Evolutionary conservation across 2,329 filamentous ascomycete species (phyloP).

Genomic region (Epicoccum sorghinum): DNA sequence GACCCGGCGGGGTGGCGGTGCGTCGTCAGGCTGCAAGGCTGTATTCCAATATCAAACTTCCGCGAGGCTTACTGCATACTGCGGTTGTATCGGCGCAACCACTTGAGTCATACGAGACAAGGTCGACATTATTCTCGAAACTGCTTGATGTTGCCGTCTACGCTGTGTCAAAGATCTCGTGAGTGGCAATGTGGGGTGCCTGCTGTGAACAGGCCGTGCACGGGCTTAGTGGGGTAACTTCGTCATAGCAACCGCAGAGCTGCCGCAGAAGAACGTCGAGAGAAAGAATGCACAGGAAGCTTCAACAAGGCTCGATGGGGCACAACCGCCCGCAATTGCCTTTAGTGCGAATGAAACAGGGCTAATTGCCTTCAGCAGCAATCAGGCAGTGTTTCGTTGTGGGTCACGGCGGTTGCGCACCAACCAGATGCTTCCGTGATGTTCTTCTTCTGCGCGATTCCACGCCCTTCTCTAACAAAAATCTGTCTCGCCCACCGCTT

Average conservation of each 20-base stretch:
- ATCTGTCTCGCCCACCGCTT: conserved; percentile 26
- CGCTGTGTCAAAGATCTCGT: not conserved
- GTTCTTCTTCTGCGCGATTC: conserved; percentile 21
- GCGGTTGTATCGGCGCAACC: not conserved
- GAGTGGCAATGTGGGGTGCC: conserved; percentile 14
- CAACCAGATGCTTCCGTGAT: conserved; percentile 26
- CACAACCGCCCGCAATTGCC: conserved; percentile 9
- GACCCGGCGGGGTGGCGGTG: not conserved
- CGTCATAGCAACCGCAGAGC: conserved; percentile 19
- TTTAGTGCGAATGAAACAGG: conserved; percentile 7
- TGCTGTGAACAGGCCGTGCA: conserved; percentile 3
- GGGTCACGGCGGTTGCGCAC: conserved; percentile 27
- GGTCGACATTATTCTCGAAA: conserved; percentile 8
- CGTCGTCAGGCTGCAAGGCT: conserved; percentile 7
- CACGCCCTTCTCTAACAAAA: conserved; percentile 29
- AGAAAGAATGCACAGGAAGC: conserved; percentile 17
- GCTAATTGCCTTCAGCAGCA: conserved; percentile 15
- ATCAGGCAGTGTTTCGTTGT: conserved; percentile 28
- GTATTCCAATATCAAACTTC: not conserved
- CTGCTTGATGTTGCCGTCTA: not conserved
- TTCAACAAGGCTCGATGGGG: conserved; percentile 10
- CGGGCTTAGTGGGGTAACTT: conserved; percentile 13
- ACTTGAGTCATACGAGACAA: not conserved
- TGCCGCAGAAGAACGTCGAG: conserved; percentile 8
- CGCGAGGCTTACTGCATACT: not conserved